These are phyloP conservation scores for Letharia lupina DNA, from an alignment of 495 filamentous ascomycete species.

Conservation along the genomic window DNA sequence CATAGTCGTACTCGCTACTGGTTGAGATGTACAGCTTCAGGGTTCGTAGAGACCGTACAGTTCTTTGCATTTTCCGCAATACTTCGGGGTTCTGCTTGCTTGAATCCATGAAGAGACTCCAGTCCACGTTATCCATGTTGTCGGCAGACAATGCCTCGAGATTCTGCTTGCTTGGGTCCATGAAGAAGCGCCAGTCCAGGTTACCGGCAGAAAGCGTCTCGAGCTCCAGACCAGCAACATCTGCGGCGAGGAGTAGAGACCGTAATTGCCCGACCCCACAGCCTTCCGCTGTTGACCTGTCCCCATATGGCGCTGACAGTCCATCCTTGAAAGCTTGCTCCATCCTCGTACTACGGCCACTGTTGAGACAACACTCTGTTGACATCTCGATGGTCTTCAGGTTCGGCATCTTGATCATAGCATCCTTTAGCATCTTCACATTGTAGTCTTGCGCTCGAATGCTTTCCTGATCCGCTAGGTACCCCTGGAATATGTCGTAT, in stretches of 20 bases:
- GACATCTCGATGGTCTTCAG: conserved; percentile 11
- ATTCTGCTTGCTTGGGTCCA: background rate
- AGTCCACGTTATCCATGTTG: background rate
- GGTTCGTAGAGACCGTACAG: background rate
- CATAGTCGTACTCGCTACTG: background rate
- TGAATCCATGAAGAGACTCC: background rate
- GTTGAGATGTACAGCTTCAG: background rate
- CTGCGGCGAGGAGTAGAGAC: background rate
- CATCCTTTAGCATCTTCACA: background rate
- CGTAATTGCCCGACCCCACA: background rate
- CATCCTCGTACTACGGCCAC: background rate
- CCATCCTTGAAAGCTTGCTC: background rate
- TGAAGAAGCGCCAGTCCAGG: conserved; percentile 1
- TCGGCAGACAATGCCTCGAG: background rate
- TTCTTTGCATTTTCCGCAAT: background rate
- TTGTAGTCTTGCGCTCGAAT: conserved; percentile 1
- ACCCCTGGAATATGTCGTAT: background rate
- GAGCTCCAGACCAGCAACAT: conserved; percentile 1
- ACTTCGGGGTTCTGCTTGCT: background rate
- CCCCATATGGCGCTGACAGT: background rate
- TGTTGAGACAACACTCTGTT: background rate
- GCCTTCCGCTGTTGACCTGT: background rate
- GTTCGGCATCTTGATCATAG: background rate
- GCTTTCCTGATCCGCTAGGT: background rate
- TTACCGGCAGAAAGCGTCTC: background rate